phyloP scores from a whole-genome alignment of 257 asterid genomes.

The Apocynum venetum region DNA sequence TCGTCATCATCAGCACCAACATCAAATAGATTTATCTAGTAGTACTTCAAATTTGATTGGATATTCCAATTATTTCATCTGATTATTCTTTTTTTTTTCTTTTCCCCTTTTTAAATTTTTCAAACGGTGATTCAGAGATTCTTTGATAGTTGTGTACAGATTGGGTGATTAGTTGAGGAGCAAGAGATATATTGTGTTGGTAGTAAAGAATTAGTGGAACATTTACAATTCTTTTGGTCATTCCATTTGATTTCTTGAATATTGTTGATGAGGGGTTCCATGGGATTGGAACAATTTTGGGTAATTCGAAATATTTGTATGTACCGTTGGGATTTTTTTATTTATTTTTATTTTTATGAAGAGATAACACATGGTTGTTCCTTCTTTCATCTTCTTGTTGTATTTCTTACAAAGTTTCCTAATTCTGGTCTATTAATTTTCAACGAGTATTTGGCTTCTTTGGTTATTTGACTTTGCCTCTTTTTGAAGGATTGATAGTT shows the following conservation, averaged over 20 bases:
- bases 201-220: neutral
- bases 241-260: neutral
- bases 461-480: neutral
- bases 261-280: neutral
- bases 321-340: neutral
- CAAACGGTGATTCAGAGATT: slow-evolving; percentile 21
- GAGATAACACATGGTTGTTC: slow-evolving; percentile 1
- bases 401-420: too few species aligned
- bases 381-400: too few species aligned
- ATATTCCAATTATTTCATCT: slow-evolving; percentile 37
- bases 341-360: neutral
- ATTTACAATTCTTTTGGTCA: neutral
- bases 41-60: slow-evolving; percentile 28
- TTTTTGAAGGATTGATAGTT: too few species aligned
- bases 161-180: slow-evolving; percentile 18
- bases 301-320: neutral
- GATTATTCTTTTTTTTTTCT: slow-evolving; percentile 13
- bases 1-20: slow-evolving; percentile 19
- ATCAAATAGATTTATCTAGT: slow-evolving; percentile 11
- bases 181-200: neutral
- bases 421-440: too few species aligned
- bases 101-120: slow-evolving; percentile 4
- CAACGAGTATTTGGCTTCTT: too few species aligned
- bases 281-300: slow-evolving; percentile 15
- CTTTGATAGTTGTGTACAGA: slow-evolving; percentile 55